These are phyloP conservation scores for Actinidia chinensis DNA, from an alignment of 179 eudicot species.

Conservation along the genomic window DNA sequence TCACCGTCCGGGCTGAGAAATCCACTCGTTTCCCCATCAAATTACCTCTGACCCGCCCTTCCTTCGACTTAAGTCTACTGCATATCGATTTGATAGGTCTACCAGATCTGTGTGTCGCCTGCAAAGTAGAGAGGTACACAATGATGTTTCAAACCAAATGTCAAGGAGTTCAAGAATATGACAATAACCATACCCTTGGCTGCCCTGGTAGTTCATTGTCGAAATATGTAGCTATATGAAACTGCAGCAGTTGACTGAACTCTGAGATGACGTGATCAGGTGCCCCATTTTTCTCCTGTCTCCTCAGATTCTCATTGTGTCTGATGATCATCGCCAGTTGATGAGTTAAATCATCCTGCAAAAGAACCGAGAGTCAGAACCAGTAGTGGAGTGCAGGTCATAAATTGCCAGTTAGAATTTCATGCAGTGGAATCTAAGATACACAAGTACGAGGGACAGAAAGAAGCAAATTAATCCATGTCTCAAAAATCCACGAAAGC, in stretches of 20 bases:
- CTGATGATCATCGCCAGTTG: conserved; percentile 98
- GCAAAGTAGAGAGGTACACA: conserved; percentile 6
- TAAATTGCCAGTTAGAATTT: background rate
- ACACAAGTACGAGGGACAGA: background rate
- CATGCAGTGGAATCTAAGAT: background rate
- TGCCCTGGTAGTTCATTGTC: conserved; percentile 99
- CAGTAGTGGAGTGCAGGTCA: background rate
- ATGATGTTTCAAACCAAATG: background rate
- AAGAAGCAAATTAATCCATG: too few species aligned
- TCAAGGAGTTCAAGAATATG: background rate
- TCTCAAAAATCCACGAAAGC: background rate
- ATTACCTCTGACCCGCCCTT: conserved; percentile 95
- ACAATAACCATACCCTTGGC: conserved; percentile 66
- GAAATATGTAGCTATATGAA: conserved; percentile 95
- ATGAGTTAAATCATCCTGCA: conserved; percentile 97
- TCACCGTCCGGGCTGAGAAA: conserved; percentile 97
- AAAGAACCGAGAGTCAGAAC: background rate
- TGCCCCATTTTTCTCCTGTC: conserved; percentile 98
- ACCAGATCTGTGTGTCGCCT: conserved; percentile 99
- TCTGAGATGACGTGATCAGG: conserved; percentile 99
- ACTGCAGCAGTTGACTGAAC: conserved; percentile 92
- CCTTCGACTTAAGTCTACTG: conserved; percentile 96
- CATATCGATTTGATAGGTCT: conserved; percentile 96
- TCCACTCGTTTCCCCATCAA: conserved; percentile 99
- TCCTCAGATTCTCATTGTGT: conserved; percentile 88